Base-by-base conservation (phyloP, 441 rosid species). In the Croton setiger region DNA sequence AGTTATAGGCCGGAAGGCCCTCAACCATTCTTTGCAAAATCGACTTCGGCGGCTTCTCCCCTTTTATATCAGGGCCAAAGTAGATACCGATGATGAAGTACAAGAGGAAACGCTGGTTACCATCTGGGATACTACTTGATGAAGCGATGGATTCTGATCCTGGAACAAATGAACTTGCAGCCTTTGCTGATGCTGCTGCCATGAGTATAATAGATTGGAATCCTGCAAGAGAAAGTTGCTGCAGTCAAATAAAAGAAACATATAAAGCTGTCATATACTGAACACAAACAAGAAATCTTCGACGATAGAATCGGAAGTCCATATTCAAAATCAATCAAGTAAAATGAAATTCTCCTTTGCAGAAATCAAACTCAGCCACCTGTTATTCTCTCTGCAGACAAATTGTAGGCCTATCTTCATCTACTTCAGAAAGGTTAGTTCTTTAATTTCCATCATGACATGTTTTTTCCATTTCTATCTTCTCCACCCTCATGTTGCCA, bases 1-100 rank as follows among this genome's bases (percentile, higher is more conserved):
- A 65, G 43, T 43, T 61, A 57, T 69, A 47, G 3, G 49, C 55
- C 20, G 65, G 57, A 15, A 76, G 76, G 60, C 69, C 76, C 71
- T 74, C 71, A 2, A 79, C 64, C 66, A 61, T 72, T 43, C 85
- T 78, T 64, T 78, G 78, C 66, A 82, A 75, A 49, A 76, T 75
- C 48, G 85, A 82, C 60, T 80, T 82, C 13, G 43, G 36, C 5
- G 72, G 59, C 11, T 44, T 41, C 59, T 60, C 68, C 21, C 63
- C 37, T 74, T 68, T 66, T 7, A 84, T 68, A 73, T 80, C 81
- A 49, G 85, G 86, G 43, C 88, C 83, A 37, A 84, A 82, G 72
- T 76, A 84, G 63, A 68, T 81, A 53, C 86, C 85, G 0, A 79
- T 65, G 72, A 85, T 69, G 76, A 82, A 82, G 41, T 77, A 80